Evolutionary conservation across 352 stramenopile species (phyloP).

Genomic region (Globisporangium apiculatum): DNA sequence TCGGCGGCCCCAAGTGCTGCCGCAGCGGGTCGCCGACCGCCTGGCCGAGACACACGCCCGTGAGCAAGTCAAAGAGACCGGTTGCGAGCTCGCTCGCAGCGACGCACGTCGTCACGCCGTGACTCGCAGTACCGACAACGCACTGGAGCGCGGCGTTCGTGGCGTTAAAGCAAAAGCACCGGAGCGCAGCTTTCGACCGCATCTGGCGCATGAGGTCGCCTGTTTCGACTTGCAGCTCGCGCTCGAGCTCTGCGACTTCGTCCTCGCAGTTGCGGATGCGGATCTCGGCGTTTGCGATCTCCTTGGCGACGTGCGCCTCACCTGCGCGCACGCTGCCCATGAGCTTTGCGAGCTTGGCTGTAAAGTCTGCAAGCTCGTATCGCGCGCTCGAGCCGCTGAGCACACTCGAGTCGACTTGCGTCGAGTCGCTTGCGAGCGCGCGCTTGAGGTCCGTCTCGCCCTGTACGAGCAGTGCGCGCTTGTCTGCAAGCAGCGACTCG

Average conservation of each 20-base stretch:
- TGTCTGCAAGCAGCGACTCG: constrained; percentile 46
- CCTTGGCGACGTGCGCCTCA: constrained; percentile 46
- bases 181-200: constrained; percentile 48
- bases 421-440: constrained; percentile 51
- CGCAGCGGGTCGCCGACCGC: constrained; percentile 51
- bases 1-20: constrained; percentile 55
- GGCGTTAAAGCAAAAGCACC: constrained; percentile 70
- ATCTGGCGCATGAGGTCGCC: constrained; percentile 69
- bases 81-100: constrained; percentile 37
- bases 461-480: constrained; percentile 44
- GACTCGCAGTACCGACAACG: constrained; percentile 61
- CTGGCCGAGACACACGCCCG: constrained; percentile 56
- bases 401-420: constrained; percentile 59
- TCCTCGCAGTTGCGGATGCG: constrained; percentile 62
- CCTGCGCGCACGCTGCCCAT: constrained; percentile 55
- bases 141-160: constrained; percentile 68
- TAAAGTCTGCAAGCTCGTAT: constrained; percentile 75
- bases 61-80: constrained; percentile 57
- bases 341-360: constrained; percentile 61
- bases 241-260: constrained; percentile 58
- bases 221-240: constrained; percentile 58
- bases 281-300: constrained; percentile 56
- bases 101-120: constrained; percentile 56
- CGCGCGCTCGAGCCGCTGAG: constrained; percentile 46
- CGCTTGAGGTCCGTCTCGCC: constrained; percentile 62